Evolutionary conservation across 2,329 filamentous ascomycete genomes (phyloP).

Genomic region (Apiospora rasikravindrae): DNA sequence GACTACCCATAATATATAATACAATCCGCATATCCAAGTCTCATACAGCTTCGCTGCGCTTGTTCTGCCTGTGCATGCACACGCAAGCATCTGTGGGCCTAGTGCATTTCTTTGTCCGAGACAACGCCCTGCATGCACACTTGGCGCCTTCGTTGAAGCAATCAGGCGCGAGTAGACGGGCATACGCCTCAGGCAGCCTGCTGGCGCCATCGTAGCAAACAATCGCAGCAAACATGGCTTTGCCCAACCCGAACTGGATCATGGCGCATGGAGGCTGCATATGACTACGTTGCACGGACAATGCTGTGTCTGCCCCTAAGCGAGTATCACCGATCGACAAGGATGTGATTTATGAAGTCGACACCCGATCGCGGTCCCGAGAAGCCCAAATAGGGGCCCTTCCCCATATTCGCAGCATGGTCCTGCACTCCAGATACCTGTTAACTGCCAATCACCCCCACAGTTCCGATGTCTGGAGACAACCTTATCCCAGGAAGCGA

Average conservation of each 20-base stretch:
- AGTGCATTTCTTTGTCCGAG: neutral
- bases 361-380: neutral
- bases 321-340: neutral
- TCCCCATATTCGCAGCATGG: neutral
- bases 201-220: neutral
- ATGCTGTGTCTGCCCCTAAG: neutral
- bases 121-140: neutral
- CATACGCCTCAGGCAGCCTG: neutral
- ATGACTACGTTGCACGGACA: neutral
- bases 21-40: neutral
- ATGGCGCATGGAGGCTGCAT: neutral
- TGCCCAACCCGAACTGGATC: neutral
- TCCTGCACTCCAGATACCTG: neutral
- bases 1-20: neutral
- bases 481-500: neutral
- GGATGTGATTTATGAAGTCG: neutral
- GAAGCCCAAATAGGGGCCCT: conserved; percentile 2
- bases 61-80: neutral
- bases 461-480: conserved; percentile 5
- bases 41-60: neutral
- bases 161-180: neutral
- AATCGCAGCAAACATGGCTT: neutral
- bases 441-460: neutral
- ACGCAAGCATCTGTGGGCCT: neutral
- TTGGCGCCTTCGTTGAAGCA: neutral